These are phyloP conservation scores for Globisporangium rhizosaccharum DNA, from an alignment of 352 stramenopile species.

Conservation along the genomic window DNA sequence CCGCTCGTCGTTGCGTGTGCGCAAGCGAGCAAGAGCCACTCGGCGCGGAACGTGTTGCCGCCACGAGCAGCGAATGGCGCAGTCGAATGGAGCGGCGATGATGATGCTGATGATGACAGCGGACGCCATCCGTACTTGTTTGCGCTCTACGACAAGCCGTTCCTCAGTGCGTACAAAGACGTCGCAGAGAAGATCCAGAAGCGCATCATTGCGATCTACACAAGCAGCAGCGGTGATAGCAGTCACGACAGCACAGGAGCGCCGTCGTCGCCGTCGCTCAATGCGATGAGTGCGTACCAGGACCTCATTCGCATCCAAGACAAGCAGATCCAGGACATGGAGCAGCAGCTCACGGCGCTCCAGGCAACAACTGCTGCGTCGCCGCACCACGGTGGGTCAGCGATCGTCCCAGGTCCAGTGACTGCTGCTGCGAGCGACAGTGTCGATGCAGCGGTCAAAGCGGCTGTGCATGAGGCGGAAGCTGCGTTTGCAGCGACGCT, in stretches of 20 bases:
- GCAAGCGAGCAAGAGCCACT: slow-evolving; percentile 32
- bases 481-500: slow-evolving; percentile 14
- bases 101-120: slow-evolving; percentile 12
- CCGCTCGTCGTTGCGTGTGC: slow-evolving; percentile 39
- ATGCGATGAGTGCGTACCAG: slow-evolving; percentile 51
- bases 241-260: slow-evolving; percentile 9
- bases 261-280: not conserved
- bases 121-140: slow-evolving; percentile 36
- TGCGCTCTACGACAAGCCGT: slow-evolving; percentile 62
- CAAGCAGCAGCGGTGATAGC: slow-evolving; percentile 16
- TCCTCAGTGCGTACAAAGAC: slow-evolving; percentile 40
- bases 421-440: not conserved
- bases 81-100: slow-evolving; percentile 14
- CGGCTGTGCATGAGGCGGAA: not conserved
- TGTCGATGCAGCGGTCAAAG: not conserved
- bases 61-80: slow-evolving; percentile 16
- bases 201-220: slow-evolving; percentile 64
- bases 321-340: slow-evolving; percentile 55
- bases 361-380: not conserved
- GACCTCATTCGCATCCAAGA: slow-evolving; percentile 82
- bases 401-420: not conserved
- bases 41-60: slow-evolving; percentile 29
- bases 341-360: slow-evolving; percentile 19
- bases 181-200: slow-evolving; percentile 56
- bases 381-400: not conserved